A percentile compares a stretch with the other conserved stretches of the same genome.
These are phyloP conservation scores for Triglochin maritima DNA, from an alignment of 106 monocot species.

Conservation along the genomic window DNA sequence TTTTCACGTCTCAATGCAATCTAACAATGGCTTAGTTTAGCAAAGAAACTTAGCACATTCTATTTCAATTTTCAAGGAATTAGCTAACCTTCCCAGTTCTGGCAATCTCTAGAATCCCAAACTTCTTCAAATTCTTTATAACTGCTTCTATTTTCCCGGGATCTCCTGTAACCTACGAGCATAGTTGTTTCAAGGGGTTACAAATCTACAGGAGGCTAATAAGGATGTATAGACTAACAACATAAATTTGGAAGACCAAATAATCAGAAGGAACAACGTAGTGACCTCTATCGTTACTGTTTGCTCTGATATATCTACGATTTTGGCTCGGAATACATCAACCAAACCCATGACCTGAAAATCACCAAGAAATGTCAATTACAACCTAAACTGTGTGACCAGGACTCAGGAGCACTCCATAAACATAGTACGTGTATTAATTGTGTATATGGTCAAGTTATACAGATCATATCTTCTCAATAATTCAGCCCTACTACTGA, in stretches of 20 bases:
- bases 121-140: slow-evolving; percentile 65
- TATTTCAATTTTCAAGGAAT: background rate
- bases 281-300: slow-evolving; percentile 75
- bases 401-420: background rate
- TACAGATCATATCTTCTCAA: background rate
- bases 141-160: slow-evolving; percentile 92
- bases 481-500: background rate
- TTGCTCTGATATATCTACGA: slow-evolving; percentile 80
- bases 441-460: background rate
- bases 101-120: slow-evolving; percentile 92
- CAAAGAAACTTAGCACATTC: background rate
- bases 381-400: background rate
- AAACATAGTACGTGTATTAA: background rate
- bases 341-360: slow-evolving; percentile 76
- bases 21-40: slow-evolving; percentile 16
- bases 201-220: background rate
- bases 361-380: background rate
- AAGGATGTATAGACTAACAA: background rate
- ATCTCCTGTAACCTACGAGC: slow-evolving; percentile 81
- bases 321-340: slow-evolving; percentile 84
- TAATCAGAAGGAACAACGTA: background rate
- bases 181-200: background rate
- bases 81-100: slow-evolving; percentile 82
- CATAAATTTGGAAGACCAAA: background rate
- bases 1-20: slow-evolving; percentile 92